Conservation (phyloP, 495 filamentous ascomycete species). For the Amniculicola lignicola region DNA sequence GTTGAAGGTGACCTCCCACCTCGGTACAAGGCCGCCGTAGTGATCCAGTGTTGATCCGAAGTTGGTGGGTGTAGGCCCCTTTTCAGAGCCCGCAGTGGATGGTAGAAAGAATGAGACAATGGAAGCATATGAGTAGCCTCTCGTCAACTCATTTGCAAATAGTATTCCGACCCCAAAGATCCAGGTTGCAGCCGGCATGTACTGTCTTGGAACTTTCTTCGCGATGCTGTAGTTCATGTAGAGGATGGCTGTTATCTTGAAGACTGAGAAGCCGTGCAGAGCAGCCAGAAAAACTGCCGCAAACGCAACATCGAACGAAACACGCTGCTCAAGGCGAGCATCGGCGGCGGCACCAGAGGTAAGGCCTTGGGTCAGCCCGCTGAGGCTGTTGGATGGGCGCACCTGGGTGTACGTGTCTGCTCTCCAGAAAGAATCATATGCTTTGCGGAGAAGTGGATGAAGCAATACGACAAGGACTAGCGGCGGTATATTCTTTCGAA, state of each 20-base stretch:
- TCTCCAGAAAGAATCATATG: conserved; percentile 55
- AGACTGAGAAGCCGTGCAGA: conserved; percentile 78
- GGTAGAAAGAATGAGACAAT: conserved; percentile 56
- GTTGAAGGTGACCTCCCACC: conserved; percentile 97
- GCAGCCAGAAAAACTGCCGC: conserved; percentile 71
- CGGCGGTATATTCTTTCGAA: conserved; percentile 82
- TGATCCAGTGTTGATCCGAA: conserved; percentile 69
- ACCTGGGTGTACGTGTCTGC: conserved; percentile 34
- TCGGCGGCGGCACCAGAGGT: conserved; percentile 55
- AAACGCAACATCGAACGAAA: conserved; percentile 80
- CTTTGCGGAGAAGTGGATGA: conserved; percentile 72
- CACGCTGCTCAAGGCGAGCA: conserved; percentile 68
- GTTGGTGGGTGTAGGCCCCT: conserved; percentile 44
- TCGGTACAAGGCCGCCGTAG: conserved; percentile 73
- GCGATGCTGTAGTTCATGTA: conserved; percentile 77
- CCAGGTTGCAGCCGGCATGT: conserved; percentile 79
- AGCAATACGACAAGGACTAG: conserved; percentile 65
- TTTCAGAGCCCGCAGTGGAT: conserved; percentile 37
- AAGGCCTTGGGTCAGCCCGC: conserved; percentile 30
- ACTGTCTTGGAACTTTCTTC: conserved; percentile 61
- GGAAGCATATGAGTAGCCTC: conserved; percentile 68
- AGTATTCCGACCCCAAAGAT: conserved; percentile 82
- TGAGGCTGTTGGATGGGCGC: conserved; percentile 12
- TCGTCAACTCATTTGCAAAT: conserved; percentile 83
- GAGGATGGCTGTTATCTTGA: conserved; percentile 79